Evolutionary conservation across 495 filamentous ascomycete species (phyloP).

Genomic region (Polyplosphaeria fusca): DNA sequence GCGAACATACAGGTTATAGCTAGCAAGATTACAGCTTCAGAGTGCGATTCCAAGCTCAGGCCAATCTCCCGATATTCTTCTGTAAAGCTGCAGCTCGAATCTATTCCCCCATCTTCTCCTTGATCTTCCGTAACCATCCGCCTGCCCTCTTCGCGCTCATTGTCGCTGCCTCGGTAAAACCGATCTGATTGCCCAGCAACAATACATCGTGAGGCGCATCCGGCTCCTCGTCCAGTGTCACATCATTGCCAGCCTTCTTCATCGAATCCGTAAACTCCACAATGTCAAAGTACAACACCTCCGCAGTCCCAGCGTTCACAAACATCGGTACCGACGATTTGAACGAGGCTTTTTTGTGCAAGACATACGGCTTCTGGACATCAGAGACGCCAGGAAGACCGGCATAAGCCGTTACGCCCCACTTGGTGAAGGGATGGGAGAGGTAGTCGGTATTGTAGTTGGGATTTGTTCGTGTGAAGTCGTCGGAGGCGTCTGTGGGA

Average conservation of each 20-base stretch:
- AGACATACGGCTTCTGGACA: constrained; percentile 38
- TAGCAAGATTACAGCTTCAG: too few relatives aligned
- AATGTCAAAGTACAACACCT: constrained; percentile 44
- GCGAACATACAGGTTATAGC: too few relatives aligned
- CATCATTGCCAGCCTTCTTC: constrained; percentile 32
- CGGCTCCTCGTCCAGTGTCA: constrained; percentile 40
- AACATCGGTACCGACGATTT: constrained; percentile 40
- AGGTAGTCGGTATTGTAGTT: constrained; percentile 45
- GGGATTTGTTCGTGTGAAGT: constrained; percentile 28
- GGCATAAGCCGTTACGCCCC: constrained; percentile 41
- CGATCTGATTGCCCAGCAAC: constrained; percentile 39
- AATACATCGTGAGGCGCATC: constrained; percentile 44
- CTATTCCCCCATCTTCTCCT: too few relatives aligned
- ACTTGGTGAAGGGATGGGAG: constrained; percentile 35
- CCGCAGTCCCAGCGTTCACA: constrained; percentile 42
- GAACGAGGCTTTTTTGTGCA: constrained; percentile 41
- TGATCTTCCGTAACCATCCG: constrained; percentile 35
- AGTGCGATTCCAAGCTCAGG: too few relatives aligned
- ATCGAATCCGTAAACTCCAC: constrained; percentile 38
- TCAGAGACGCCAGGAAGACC: constrained; percentile 21
- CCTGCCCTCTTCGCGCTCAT: constrained; percentile 39
- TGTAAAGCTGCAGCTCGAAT: too few relatives aligned
- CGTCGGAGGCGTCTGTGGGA: constrained; percentile 15
- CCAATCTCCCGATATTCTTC: too few relatives aligned
- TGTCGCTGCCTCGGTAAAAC: constrained; percentile 38